Evolutionary conservation across 495 filamentous ascomycete genomes (phyloP).

Genomic region (Wilcoxina mikolae): DNA sequence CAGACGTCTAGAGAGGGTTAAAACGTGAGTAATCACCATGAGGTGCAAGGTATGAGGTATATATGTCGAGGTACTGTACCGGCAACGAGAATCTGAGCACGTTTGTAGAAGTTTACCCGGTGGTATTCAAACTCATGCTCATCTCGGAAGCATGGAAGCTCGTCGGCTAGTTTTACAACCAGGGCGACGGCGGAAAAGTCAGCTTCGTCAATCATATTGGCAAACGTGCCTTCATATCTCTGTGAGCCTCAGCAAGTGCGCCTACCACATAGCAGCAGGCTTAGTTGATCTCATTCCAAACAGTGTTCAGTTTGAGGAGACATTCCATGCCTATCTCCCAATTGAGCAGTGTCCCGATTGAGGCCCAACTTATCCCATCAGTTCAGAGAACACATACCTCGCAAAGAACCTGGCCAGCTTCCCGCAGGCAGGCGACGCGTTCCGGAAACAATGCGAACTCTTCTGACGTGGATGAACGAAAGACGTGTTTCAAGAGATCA

Average conservation of each 20-base stretch:
- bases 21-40: neutral
- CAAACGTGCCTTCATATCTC: conserved; percentile 64
- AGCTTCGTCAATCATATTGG: conserved; percentile 59
- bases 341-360: too few species aligned
- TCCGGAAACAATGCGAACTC: conserved; percentile 74
- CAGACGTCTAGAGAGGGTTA: conserved; percentile 49
- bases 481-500: conserved; percentile 57
- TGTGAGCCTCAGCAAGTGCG: conserved; percentile 33
- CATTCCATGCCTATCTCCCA: too few species aligned
- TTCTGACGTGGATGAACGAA: conserved; percentile 72
- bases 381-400: conserved; percentile 52
- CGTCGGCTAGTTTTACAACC: conserved; percentile 62
- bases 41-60: too few species aligned
- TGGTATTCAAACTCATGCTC: conserved; percentile 55
- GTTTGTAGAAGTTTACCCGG: conserved; percentile 72
- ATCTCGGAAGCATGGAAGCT: conserved; percentile 79
- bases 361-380: too few species aligned
- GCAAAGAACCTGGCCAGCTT: conserved; percentile 71
- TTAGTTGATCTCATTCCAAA: too few species aligned
- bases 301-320: too few species aligned
- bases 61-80: conserved; percentile 17
- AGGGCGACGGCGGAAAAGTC: conserved; percentile 66
- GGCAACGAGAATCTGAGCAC: conserved; percentile 88
- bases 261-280: conserved; percentile 7
- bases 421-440: conserved; percentile 61